These are phyloP conservation scores for Sideroxylon spinosum DNA, from an alignment of 179 eudicot genomes.

Conservation along the genomic window DNA sequence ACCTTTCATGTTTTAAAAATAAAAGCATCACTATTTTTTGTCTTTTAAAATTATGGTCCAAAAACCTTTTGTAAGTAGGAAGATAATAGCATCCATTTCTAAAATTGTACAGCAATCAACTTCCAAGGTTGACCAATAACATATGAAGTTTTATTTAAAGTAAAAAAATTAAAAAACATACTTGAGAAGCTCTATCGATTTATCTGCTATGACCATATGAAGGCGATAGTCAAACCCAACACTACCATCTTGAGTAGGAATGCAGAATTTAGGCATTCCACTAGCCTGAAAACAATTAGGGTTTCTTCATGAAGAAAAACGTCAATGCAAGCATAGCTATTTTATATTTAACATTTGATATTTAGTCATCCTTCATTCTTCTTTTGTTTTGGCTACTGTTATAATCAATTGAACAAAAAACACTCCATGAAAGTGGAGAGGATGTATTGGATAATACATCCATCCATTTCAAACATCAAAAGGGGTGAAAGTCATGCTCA, in stretches of 20 bases:
- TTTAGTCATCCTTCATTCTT: neutral
- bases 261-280: slow-evolving; percentile 94
- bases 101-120: neutral
- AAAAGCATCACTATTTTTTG: neutral
- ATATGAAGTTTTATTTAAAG: neutral
- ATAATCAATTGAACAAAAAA: neutral
- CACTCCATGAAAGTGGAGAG: neutral
- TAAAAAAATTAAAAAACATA: slow-evolving; percentile 26
- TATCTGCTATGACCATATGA: slow-evolving; percentile 98
- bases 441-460: neutral
- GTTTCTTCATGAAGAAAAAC: neutral
- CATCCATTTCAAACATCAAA: neutral
- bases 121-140: neutral
- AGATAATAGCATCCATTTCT: neutral
- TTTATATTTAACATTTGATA: neutral
- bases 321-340: neutral
- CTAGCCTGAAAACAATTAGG: slow-evolving; percentile 62
- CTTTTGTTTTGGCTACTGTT: neutral
- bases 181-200: slow-evolving; percentile 97
- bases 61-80: neutral
- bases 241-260: slow-evolving; percentile 88
- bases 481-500: neutral
- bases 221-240: slow-evolving; percentile 94
- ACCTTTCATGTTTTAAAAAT: neutral
- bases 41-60: neutral